Evolutionary conservation across 129 eudicot genomes (phyloP), one percentile per base, ranked within the genome.

Genomic region (Chrysanthemum makinoi): DNA sequence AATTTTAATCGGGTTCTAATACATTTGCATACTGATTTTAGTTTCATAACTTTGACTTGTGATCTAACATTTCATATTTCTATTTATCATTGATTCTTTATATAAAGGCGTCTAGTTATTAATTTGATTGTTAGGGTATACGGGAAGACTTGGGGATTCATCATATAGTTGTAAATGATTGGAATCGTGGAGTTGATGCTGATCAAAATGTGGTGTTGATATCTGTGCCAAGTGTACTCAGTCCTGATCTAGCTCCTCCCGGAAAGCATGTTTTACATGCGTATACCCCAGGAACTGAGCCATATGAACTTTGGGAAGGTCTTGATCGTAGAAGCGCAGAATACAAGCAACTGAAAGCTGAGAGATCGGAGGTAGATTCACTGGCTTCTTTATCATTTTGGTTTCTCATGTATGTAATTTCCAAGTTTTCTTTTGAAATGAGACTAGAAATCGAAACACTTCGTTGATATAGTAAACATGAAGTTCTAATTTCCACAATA

Each of bases 101-200:
- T 67, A 26, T 17, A 17, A 48, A 47, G 8, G 17, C 5, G 46
- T 63, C 35, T 68, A 12, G 19, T 60, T 72, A 33, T n/a, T 44
- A 18, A 62, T n/a, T 50, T 11, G 58, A 72, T 74, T 55, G 39
- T 66, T 47, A 92, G 98, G 96, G 85, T 55, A 83, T 83, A 54
- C 83, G 72, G 10, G 93, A 89, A 56, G 98, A 89, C 80, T 77
- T 93, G 66, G 98, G 95, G 22, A 93, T 93, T 78, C 98, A 93
- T 77, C 98, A 89, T 70, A 89, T 93, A 73, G 96, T 93, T 75
- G 98, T 93, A 57, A 89, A 93, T 77, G 98, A 93, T 50, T 93
- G 98, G 98, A 78, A 64, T 19, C 84, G 95, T 63, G 98, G 98
- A 76, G 98, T 93, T 51, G 98, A 93, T 82, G 96, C 98, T 47